A percentile compares a stretch with the other conserved stretches of the same genome.
Evolutionary conservation across 1,284 basidiomycete genomes (phyloP).

Genomic region (Moniliella sp.): DNA sequence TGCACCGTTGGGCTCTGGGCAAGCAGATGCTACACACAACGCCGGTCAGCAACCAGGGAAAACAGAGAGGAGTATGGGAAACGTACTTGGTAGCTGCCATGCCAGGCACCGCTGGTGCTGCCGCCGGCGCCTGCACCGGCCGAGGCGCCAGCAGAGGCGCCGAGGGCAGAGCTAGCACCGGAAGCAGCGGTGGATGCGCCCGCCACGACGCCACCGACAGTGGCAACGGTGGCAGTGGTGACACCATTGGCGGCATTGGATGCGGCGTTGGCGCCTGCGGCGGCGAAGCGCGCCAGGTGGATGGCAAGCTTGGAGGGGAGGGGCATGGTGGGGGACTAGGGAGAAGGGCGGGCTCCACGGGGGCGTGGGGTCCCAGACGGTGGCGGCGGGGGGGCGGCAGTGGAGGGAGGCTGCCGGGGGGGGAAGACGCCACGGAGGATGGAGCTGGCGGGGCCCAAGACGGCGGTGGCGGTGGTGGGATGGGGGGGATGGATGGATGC

Average conservation of each 20-base stretch:
- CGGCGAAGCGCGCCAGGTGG: not conserved
- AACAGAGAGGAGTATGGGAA: too few relatives aligned
- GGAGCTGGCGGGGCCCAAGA: too few relatives aligned
- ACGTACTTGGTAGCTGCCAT: not conserved
- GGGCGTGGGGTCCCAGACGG: too few relatives aligned
- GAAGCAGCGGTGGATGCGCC: not conserved
- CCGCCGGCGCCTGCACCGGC: not conserved
- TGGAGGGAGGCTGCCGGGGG: too few relatives aligned
- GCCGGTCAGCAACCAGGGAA: too few relatives aligned
- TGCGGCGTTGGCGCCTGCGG: not conserved
- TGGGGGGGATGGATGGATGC: too few relatives aligned
- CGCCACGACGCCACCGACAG: not conserved
- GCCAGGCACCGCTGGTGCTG: not conserved
- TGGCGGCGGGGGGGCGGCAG: too few relatives aligned
- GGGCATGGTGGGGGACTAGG: not conserved
- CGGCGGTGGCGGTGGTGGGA: too few relatives aligned
- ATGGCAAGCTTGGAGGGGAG: not conserved
- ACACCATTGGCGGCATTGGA: not conserved
- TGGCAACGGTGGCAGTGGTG: not conserved
- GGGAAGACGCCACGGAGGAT: too few relatives aligned
- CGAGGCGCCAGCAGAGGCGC: not conserved
- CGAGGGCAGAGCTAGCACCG: not conserved
- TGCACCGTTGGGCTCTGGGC: too few relatives aligned
- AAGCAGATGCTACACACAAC: too few relatives aligned
- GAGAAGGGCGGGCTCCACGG: too few relatives aligned